Conservation (phyloP, 2,329 filamentous ascomycete species). For the Sarocladiaceae sp. region DNA sequence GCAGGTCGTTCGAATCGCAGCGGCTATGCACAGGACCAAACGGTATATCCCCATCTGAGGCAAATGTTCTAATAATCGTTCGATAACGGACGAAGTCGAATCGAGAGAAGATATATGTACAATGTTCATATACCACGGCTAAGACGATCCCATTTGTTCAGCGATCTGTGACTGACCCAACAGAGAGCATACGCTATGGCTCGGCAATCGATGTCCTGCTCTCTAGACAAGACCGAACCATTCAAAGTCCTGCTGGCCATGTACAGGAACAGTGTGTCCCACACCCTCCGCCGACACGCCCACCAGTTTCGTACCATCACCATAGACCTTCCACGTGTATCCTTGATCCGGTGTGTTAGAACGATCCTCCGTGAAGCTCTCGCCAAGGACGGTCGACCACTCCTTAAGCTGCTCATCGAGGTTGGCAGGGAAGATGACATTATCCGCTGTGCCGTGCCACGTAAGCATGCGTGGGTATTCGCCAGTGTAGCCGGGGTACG, state of each 20-base stretch:
- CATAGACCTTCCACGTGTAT: slow-evolving; percentile 12
- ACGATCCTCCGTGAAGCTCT: slow-evolving; percentile 4
- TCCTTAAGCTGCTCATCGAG: slow-evolving; percentile 11
- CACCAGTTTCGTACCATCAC: slow-evolving; percentile 11
- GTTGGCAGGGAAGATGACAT: slow-evolving; percentile 9
- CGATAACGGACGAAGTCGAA: too few species aligned
- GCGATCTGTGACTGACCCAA: too few species aligned
- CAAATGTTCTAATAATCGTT: slow-evolving; percentile 35
- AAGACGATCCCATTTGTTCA: too few species aligned
- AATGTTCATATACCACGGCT: too few species aligned
- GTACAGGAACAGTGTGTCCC: slow-evolving; percentile 11
- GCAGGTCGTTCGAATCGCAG: slow-evolving; percentile 14
- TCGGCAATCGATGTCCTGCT: too few species aligned
- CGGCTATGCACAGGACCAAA: slow-evolving; percentile 23
- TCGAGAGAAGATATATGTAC: too few species aligned
- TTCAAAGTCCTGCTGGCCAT: slow-evolving; percentile 10
- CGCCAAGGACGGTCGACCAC: slow-evolving; percentile 12
- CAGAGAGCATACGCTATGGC: too few species aligned
- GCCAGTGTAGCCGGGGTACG: slow-evolving; percentile 44
- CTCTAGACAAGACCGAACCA: slow-evolving; percentile 11
- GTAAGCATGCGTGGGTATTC: slow-evolving; percentile 48
- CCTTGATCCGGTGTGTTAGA: slow-evolving; percentile 9
- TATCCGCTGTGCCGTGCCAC: slow-evolving; percentile 49
- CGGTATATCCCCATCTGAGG: slow-evolving; percentile 29
- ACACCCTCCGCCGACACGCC: slow-evolving; percentile 10